Percentiles rank a stretch among this genome's conserved stretches.
These are phyloP conservation scores for Pseudonectria foliicola DNA, from an alignment of 2,329 filamentous ascomycete species.

Conservation along the genomic window DNA sequence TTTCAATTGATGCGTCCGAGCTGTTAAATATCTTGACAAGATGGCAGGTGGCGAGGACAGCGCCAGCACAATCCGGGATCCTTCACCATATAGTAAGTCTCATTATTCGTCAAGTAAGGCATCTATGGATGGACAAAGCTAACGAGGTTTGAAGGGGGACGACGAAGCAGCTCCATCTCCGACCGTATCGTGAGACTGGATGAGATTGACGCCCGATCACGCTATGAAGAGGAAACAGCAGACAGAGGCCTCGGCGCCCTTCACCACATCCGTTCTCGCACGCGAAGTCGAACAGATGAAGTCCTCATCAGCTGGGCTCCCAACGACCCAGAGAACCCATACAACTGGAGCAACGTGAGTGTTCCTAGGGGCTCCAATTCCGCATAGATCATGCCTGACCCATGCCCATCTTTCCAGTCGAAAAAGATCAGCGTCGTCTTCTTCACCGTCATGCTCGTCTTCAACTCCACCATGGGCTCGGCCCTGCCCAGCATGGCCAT, in stretches of 20 bases:
- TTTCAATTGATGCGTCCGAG: constrained; percentile 3
- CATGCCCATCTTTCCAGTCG: constrained; percentile 26
- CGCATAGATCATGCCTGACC: neutral
- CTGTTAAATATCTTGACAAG: constrained; percentile 4
- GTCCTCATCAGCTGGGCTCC: constrained; percentile 38
- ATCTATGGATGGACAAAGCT: constrained; percentile 7
- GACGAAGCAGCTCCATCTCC: constrained; percentile 16
- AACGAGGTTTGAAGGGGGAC: constrained; percentile 15
- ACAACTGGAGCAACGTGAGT: constrained; percentile 41
- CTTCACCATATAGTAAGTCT: constrained; percentile 20
- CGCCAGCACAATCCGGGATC: constrained; percentile 18
- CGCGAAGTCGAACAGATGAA: constrained; percentile 25
- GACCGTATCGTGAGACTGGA: constrained; percentile 23
- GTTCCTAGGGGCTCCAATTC: too few species aligned
- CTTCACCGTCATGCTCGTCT: constrained; percentile 50
- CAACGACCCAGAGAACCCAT: constrained; percentile 44
- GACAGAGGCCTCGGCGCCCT: constrained; percentile 28
- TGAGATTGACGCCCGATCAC: constrained; percentile 33
- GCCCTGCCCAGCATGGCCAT: constrained; percentile 58
- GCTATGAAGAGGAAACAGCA: constrained; percentile 35
- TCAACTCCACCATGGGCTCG: constrained; percentile 63
- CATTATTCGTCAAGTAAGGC: too few species aligned
- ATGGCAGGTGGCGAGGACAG: constrained; percentile 21
- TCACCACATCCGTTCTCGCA: constrained; percentile 28
- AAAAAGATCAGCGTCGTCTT: constrained; percentile 50